Evolutionary conservation across 768 basidiomycete genomes (phyloP).

Genomic region (Lactarius trivialis): DNA sequence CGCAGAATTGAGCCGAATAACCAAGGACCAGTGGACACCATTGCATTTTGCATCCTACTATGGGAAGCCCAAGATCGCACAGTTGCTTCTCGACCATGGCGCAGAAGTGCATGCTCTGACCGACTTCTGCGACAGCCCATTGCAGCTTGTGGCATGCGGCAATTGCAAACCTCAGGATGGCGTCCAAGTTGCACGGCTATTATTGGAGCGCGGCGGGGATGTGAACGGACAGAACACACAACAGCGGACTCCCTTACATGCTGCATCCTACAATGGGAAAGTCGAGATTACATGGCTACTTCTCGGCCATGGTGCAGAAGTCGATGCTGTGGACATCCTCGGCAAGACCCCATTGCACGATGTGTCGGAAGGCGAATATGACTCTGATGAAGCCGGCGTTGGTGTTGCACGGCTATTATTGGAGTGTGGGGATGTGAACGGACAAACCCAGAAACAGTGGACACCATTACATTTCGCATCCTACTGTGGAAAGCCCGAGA

Average conservation of each 20-base stretch:
- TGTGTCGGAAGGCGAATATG: not conserved
- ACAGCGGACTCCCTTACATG: not conserved
- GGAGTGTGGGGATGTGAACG: not conserved
- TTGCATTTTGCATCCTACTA: not conserved
- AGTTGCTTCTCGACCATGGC: not conserved
- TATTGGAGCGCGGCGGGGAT: not conserved
- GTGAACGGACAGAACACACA: not conserved
- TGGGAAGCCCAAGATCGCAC: not conserved
- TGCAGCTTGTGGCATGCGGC: no score
- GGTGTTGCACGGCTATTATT: no score
- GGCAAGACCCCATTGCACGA: not conserved
- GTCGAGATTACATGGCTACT: not conserved
- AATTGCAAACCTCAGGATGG: no score
- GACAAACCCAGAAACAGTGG: no score
- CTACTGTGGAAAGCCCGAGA: not conserved
- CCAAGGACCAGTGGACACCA: no score
- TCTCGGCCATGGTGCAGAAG: not conserved
- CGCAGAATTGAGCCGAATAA: no score
- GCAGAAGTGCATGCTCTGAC: not conserved
- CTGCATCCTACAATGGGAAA: not conserved
- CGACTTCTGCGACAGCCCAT: no score
- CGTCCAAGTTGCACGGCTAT: not conserved
- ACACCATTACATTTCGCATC: not conserved
- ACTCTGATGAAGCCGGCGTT: not conserved
- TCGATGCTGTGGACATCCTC: not conserved